These are phyloP conservation scores for Ascochyta clinopodiicola DNA, from an alignment of 2,329 filamentous ascomycete species.

Conservation along the genomic window DNA sequence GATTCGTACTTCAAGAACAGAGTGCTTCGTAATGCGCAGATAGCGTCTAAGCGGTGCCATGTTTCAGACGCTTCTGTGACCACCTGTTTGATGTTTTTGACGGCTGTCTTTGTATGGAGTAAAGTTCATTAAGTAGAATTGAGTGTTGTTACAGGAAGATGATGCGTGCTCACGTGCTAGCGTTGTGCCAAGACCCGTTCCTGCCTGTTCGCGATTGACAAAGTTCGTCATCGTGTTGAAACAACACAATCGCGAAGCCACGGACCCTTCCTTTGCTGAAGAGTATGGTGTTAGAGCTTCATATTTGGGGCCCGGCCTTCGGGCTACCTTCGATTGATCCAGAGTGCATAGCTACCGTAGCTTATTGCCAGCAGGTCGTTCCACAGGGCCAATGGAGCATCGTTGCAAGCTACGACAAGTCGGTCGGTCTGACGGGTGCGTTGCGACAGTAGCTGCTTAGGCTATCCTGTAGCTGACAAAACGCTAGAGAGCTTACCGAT, in stretches of 20 bases:
- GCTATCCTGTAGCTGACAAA: constrained; percentile 7
- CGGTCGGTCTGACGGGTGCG: constrained; percentile 68
- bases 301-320: constrained; percentile 91
- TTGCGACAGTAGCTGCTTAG: neutral
- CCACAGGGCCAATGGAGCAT: constrained; percentile 56
- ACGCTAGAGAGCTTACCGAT: constrained; percentile 62
- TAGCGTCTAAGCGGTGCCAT: constrained; percentile 93
- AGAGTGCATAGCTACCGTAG: constrained; percentile 84
- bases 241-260: neutral
- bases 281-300: constrained; percentile 71
- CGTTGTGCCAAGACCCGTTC: constrained; percentile 16
- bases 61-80: neutral
- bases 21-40: constrained; percentile 88
- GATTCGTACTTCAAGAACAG: constrained; percentile 94
- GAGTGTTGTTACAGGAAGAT: constrained; percentile 4
- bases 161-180: constrained; percentile 32
- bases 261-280: neutral
- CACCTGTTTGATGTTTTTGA: constrained; percentile 3
- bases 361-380: constrained; percentile 73
- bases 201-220: neutral
- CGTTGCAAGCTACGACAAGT: constrained; percentile 63
- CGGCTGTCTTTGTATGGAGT: constrained; percentile 2
- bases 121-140: neutral
- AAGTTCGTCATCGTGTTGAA: neutral
- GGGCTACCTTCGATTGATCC: constrained; percentile 88